These are phyloP conservation scores for Arctium lappa DNA, from an alignment of 129 eudicot genomes.

Conservation along the genomic window DNA sequence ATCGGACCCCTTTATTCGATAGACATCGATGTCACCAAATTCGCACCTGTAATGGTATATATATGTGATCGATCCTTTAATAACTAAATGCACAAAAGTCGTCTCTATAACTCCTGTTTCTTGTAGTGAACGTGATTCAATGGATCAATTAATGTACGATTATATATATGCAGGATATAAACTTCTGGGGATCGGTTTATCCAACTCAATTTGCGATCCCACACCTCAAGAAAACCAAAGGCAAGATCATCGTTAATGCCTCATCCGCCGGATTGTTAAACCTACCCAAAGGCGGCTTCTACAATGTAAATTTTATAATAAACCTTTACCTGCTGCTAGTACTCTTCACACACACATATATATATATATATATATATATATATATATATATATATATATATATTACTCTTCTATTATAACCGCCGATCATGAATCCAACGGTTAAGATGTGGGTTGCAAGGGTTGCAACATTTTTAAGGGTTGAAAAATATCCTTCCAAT, in stretches of 20 bases:
- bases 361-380: too few species aligned
- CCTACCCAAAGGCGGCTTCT: conserved; percentile 24
- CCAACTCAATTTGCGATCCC: conserved; percentile 45
- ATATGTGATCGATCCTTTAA: neutral
- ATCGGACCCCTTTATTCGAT: conserved; percentile 23
- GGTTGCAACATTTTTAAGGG: too few species aligned
- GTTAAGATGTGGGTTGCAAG: too few species aligned
- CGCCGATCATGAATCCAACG: too few species aligned
- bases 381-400: too few species aligned
- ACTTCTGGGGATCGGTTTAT: conserved; percentile 51
- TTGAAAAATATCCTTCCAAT: too few species aligned
- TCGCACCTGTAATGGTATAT: conserved; percentile 45
- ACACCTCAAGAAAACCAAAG: conserved; percentile 31
- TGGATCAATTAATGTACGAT: neutral
- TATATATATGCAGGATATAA: conserved; percentile 25
- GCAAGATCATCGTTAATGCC: conserved; percentile 32
- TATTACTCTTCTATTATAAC: too few species aligned
- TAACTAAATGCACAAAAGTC: neutral
- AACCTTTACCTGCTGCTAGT: too few species aligned
- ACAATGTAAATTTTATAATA: conserved; percentile 9
- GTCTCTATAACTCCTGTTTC: neutral
- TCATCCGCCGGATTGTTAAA: conserved; percentile 21
- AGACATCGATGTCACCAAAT: conserved; percentile 23
- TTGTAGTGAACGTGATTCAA: neutral
- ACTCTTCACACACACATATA: too few species aligned